These are phyloP conservation scores for Paraphoma chrysanthemicola DNA, from an alignment of 2,329 filamentous ascomycete genomes.

Conservation along the genomic window DNA sequence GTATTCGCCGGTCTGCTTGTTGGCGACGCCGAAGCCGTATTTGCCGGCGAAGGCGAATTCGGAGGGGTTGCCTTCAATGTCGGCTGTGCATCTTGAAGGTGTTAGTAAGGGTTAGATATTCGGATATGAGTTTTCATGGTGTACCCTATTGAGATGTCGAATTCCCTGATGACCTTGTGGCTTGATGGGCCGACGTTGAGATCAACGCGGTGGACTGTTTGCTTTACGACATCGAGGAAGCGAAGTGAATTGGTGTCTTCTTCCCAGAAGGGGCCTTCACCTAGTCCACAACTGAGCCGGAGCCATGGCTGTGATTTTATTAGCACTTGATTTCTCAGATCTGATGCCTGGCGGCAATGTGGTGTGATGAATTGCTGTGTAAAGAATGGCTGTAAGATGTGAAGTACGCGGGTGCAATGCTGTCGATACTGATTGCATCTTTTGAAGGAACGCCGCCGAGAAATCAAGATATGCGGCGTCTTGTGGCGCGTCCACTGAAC, in stretches of 20 bases:
- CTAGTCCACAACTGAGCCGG: constrained; percentile 69
- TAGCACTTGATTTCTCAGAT: constrained; percentile 5
- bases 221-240: constrained; percentile 83
- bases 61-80: constrained; percentile 73
- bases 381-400: too few relatives aligned
- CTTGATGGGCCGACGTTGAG: constrained; percentile 69
- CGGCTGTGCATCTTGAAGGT: constrained; percentile 64
- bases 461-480: background rate
- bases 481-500: background rate
- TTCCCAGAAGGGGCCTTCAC: constrained; percentile 79
- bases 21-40: constrained; percentile 78
- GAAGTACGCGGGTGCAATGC: too few relatives aligned
- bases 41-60: constrained; percentile 82
- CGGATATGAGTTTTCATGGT: constrained; percentile 13
- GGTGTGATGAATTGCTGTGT: too few relatives aligned
- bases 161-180: constrained; percentile 60
- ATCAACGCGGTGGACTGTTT: constrained; percentile 75
- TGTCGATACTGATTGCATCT: too few relatives aligned
- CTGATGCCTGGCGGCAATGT: background rate
- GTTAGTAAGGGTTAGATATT: background rate
- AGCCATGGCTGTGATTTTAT: constrained; percentile 57
- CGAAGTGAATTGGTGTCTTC: constrained; percentile 69
- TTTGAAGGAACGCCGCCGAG: too few relatives aligned
- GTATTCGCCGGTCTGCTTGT: constrained; percentile 65
- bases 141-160: constrained; percentile 63